Evolutionary conservation across 371 early-diverging fungal species (phyloP).

Genomic region (Mucor circinelloides): DNA sequence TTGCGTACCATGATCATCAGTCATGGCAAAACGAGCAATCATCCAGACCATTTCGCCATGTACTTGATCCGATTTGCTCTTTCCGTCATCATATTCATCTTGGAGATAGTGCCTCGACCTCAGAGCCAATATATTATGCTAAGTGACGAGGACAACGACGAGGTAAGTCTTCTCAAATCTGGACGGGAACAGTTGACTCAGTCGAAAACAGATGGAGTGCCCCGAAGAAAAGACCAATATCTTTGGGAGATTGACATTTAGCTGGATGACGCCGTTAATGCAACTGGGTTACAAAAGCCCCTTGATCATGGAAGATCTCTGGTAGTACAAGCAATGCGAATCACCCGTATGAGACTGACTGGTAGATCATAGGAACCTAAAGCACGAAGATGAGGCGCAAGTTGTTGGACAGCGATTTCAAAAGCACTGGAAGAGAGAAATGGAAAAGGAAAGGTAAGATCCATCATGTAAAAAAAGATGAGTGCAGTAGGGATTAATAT

Average conservation of each 20-base stretch:
- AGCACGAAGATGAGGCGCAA: conserved; percentile 65
- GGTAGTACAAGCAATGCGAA: conserved; percentile 40
- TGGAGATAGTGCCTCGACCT: conserved; percentile 65
- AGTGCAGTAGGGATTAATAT: too few species aligned
- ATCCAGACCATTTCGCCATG: conserved; percentile 44
- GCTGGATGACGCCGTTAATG: conserved; percentile 93
- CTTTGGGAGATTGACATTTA: conserved; percentile 82
- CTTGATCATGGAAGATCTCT: conserved; percentile 79
- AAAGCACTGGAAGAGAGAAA: conserved; percentile 70
- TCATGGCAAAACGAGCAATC: conserved; percentile 33
- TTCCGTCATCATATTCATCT: conserved; percentile 56
- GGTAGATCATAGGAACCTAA: conserved; percentile 50
- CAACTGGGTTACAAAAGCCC: conserved; percentile 77
- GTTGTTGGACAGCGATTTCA: conserved; percentile 68
- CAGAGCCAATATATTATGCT: conserved; percentile 61
- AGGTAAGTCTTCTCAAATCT: conserved; percentile 18
- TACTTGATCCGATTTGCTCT: conserved; percentile 31
- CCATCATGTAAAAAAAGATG: too few species aligned
- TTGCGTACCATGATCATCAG: conserved; percentile 63
- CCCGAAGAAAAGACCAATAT: conserved; percentile 88
- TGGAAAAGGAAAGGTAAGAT: conserved; percentile 56
- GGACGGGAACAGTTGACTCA: neutral
- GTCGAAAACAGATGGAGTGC: neutral
- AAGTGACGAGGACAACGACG: conserved; percentile 56
- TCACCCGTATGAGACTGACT: neutral